Evolutionary conservation across 495 filamentous ascomycete genomes (phyloP).

Genomic region (Glarea lozoyensis): DNA sequence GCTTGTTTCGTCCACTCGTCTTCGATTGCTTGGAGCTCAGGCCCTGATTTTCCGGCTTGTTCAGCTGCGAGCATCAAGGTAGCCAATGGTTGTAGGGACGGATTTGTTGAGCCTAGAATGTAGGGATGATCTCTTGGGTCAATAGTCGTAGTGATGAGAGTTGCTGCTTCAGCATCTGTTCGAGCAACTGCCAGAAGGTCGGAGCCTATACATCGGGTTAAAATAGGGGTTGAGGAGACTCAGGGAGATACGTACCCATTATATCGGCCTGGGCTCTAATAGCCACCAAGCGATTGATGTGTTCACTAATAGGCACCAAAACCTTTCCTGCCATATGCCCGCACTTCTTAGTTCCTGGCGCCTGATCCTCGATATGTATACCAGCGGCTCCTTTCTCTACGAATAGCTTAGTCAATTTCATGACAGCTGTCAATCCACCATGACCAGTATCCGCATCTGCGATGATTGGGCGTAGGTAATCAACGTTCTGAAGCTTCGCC

Average conservation of each 20-base stretch:
- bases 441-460: conserved; percentile 97
- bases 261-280: conserved; percentile 98
- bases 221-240: conserved; percentile 8
- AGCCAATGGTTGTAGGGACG: conserved; percentile 70
- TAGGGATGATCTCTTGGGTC: conserved; percentile 90
- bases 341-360: conserved; percentile 97
- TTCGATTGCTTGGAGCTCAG: conserved; percentile 82
- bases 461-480: conserved; percentile 93
- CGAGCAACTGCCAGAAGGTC: conserved; percentile 87
- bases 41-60: conserved; percentile 69
- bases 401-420: conserved; percentile 99
- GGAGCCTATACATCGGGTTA: conserved; percentile 40
- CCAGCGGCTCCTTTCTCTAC: conserved; percentile 94
- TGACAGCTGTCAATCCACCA: conserved; percentile 91
- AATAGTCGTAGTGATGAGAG: conserved; percentile 93
- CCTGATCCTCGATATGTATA: conserved; percentile 98
- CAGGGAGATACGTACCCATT: conserved; percentile 55
- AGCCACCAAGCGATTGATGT: conserved; percentile 95
- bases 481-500: conserved; percentile 66
- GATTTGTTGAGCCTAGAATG: conserved; percentile 86
- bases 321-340: conserved; percentile 99
- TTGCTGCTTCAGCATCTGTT: conserved; percentile 95
- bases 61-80: conserved; percentile 89
- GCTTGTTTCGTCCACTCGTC: conserved; percentile 79
- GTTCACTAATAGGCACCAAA: conserved; percentile 91